phyloP scores from a whole-genome alignment of 139 green algal species.

The Helicosporidium sp. region DNA sequence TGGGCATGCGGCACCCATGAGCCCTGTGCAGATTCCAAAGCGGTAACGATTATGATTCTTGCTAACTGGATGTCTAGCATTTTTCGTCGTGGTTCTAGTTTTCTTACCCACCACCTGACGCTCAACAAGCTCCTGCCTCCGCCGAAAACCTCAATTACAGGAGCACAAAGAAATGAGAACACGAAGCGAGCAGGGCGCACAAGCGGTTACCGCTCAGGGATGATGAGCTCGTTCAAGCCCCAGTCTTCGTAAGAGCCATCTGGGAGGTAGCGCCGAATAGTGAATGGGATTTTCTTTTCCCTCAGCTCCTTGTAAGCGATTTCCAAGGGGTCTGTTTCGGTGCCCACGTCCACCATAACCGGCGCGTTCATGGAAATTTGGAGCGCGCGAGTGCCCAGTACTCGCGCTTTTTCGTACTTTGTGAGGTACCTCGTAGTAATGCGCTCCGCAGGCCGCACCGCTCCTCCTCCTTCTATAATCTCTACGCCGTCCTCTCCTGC shows the following conservation, averaged over 20 bases:
- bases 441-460: too few species aligned
- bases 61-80: too few species aligned
- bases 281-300: slow-evolving; percentile 95
- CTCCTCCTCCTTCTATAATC: slow-evolving; percentile 8
- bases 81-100: too few species aligned
- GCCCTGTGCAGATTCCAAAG: too few species aligned
- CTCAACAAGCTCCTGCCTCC: too few species aligned
- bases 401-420: slow-evolving; percentile 86
- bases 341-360: slow-evolving; percentile 77
- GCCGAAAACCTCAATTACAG: too few species aligned
- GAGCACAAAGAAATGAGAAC: too few species aligned
- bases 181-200: too few species aligned
- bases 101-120: too few species aligned
- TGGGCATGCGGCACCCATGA: too few species aligned
- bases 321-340: slow-evolving; percentile 35
- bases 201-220: slow-evolving; percentile 51
- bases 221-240: slow-evolving; percentile 76
- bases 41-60: too few species aligned
- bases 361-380: slow-evolving; percentile 84
- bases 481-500: slow-evolving; percentile 1
- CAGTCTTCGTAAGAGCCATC: slow-evolving; percentile 96
- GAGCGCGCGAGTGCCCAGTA: slow-evolving; percentile 82
- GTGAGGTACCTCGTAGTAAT: slow-evolving; percentile 93
- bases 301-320: slow-evolving; percentile 89
- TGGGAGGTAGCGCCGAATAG: slow-evolving; percentile 84